Conservation (phyloP, 768 basidiomycete genomes). For the Chiua virens region DNA sequence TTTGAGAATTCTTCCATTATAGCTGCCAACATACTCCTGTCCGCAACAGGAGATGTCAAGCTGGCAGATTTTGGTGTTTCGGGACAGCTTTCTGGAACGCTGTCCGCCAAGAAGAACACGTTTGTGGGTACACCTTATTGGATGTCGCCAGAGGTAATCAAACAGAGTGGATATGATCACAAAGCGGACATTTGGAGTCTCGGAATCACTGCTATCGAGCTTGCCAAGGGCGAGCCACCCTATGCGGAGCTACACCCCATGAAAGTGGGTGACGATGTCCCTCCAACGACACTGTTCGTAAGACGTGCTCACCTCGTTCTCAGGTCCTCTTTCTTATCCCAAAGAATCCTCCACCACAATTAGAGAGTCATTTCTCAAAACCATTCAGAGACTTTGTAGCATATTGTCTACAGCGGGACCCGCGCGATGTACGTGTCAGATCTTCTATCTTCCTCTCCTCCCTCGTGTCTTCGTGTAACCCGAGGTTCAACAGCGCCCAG, state of each 20-base stretch:
- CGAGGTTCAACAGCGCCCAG: slow-evolving; percentile 64
- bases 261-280: slow-evolving; percentile 62
- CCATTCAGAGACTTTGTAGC: slow-evolving; percentile 93
- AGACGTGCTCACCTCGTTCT: not conserved
- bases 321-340: slow-evolving; percentile 98
- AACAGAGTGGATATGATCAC: slow-evolving; percentile 98
- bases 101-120: slow-evolving; percentile 96
- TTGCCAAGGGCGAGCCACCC: slow-evolving; percentile 97
- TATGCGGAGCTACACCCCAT: slow-evolving; percentile 99
- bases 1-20: not conserved
- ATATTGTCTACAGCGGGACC: slow-evolving; percentile 91
- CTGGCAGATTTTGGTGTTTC: slow-evolving; percentile 99
- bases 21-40: slow-evolving; percentile 95
- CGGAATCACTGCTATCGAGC: slow-evolving; percentile 95
- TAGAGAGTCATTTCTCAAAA: slow-evolving; percentile 91
- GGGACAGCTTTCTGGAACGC: slow-evolving; percentile 90
- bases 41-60: slow-evolving; percentile 93
- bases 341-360: slow-evolving; percentile 90
- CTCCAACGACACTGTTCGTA: not conserved
- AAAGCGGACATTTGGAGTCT: slow-evolving; percentile 99
- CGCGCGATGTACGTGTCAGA: slow-evolving; percentile 67
- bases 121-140: slow-evolving; percentile 98
- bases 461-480: slow-evolving; percentile 13
- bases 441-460: not conserved
- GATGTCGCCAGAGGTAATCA: slow-evolving; percentile 99